Evolutionary conservation across 805 yeast species (phyloP), one percentile per base, ranked within the genome.

Genomic region (Starmerella potacharoeniae): DNA sequence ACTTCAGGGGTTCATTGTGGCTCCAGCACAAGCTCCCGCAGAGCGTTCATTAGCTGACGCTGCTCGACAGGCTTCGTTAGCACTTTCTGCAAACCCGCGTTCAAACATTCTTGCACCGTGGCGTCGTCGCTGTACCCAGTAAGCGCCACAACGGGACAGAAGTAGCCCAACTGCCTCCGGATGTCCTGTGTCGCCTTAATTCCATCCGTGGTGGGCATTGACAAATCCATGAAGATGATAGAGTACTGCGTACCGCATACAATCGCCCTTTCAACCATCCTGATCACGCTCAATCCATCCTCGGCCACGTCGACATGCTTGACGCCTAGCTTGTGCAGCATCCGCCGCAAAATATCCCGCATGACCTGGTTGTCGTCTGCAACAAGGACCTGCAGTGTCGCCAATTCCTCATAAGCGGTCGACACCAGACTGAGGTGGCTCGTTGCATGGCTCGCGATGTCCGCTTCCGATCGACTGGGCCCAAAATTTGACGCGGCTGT

Each of bases 321-420:
- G 57, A 85, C 76, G 0, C 95, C 95, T 68, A 89, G 95, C 17
- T 87, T 71, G 50, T 75, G 77, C 56, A 91, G 73, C 95, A 91
- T 87, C 55, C 96, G 71, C 60, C 77, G 79, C 61, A 89, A 84
- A 29, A 91, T 96, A 68, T 87, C 93, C 67, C 90, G 96, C 66
- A 91, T 89, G n/a, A 91, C 95, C 59, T 76, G 72, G 64, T 91
- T 91, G 65, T 63, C 97, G 65, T 91, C 98, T 0, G 96, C 97
- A 14, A 93, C 91, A 49, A 91, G 73, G 30, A 91, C 81, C 55
- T 74, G 69, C 42, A 55, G 28, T 28, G 56, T 31, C 17, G 39
- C 22, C 14, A 31, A 8, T 14, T 29, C 8, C 35, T 28, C 35
- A 8, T 9, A 8, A 16, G 2, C 17, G 5, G 5, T 31, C 10